These are phyloP conservation scores for Paecilomyces sp. DNA, from an alignment of 2,329 filamentous ascomycete species.

Conservation along the genomic window DNA sequence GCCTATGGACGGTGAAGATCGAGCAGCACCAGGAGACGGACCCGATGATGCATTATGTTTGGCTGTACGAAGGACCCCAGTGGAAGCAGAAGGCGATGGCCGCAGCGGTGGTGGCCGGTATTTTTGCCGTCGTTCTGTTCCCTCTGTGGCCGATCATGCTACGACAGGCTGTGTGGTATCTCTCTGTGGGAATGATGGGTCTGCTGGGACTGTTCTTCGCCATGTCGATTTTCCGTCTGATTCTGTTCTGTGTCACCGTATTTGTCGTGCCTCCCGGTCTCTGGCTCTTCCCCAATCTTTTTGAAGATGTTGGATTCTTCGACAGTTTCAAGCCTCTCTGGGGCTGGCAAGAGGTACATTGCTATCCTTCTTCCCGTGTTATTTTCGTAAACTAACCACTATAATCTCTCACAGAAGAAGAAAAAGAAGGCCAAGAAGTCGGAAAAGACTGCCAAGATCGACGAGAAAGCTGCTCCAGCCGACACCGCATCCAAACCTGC, in stretches of 20 bases:
- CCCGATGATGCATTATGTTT: constrained; percentile 75
- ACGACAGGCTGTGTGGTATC: constrained; percentile 91
- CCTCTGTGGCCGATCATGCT: constrained; percentile 91
- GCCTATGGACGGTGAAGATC: constrained; percentile 90
- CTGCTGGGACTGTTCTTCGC: constrained; percentile 89
- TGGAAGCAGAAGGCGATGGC: constrained; percentile 92
- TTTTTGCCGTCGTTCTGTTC: constrained; percentile 89
- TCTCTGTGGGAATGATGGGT: constrained; percentile 87
- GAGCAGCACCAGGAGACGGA: constrained; percentile 83
- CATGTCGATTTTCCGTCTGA: constrained; percentile 95
- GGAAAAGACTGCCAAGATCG: constrained; percentile 2
- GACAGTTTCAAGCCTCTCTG: constrained; percentile 93
- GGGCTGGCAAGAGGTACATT: constrained; percentile 91
- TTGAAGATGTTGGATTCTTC: constrained; percentile 97
- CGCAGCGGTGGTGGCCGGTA: constrained; percentile 68
- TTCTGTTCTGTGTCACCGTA: constrained; percentile 88
- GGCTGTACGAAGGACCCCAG: constrained; percentile 91
- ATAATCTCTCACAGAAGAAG: constrained; percentile 20
- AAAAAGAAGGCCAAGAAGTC: constrained; percentile 30
- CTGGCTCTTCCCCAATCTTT: constrained; percentile 97
- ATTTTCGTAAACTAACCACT: constrained; percentile 2
- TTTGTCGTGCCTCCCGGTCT: constrained; percentile 77
- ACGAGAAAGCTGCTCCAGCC: constrained; percentile 3
- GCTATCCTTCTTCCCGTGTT: not conserved
- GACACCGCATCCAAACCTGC: constrained; percentile 20